Evolutionary conservation across 1,284 basidiomycete genomes (phyloP), one percentile per base, ranked within the genome.

Genomic region (Ustilago hordei): DNA sequence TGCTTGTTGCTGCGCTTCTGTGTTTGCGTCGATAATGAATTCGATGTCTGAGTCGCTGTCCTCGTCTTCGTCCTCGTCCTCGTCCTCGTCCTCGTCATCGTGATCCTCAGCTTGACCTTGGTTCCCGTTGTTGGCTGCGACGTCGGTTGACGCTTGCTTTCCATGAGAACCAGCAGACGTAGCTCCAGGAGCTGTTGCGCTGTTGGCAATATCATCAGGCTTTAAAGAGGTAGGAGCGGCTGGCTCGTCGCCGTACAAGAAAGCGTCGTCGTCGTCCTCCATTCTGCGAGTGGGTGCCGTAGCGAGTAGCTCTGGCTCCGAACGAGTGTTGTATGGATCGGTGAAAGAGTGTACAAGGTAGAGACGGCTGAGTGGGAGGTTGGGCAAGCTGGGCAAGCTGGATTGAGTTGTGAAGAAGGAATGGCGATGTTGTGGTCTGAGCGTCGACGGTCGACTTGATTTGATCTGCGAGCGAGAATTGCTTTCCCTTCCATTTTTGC

Each of bases 41-140:
- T 87, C 86, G 65, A 87, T 80, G 41, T 87, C 86, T 48, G 87
- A 87, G 56, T 88, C 82, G 79, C 87, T 87, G 36, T 88, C 87
- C 17, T 84, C 83, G 55, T 87, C 87, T n/a, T 84, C 83, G 19
- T 87, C 86, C 2, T 64, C 77, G 8, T 80, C 79, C 2, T 84
- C 83, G 19, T 87, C 86, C 2, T 64, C 77, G 8, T 80, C 79
- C 2, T 77, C 80, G n/a, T 70, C 80, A 3, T 77, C 72, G 0
- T 73, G 64, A 0, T 71, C 79, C 3, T 81, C 79, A 1, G 73
- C 76, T 2, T 86, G 85, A 3, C 86, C 86, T 15, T 87, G 38
- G 0, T 36, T 36, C 31, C 17, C 50, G n/a, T 56, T 45, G 4
- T 23, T 39, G 47, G 34, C 43, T 43, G 58, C 47, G 11, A 11